Evolutionary conservation across 2,329 filamentous ascomycete genomes (phyloP), one percentile per base, ranked within the genome.

Genomic region (Arthrinium puccinioides): DNA sequence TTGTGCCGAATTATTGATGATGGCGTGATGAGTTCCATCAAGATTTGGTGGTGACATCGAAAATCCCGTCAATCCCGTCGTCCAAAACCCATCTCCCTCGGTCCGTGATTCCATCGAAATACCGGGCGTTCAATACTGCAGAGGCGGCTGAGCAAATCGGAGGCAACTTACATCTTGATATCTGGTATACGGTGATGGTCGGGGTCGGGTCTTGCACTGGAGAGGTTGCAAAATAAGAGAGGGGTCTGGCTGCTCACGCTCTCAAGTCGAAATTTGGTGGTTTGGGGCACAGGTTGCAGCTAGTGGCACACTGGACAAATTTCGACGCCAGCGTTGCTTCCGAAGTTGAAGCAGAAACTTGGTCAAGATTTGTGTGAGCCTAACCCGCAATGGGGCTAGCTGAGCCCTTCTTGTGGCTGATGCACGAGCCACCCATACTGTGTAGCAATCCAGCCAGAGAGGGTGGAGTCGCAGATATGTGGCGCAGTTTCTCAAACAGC

Each of bases 181-280:
- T 23, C 33, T 36, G 33, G 33, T 33, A 33, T 33, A 20, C 31
- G 31, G 20, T 33, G 31, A 36, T 36, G 33, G 33, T 36, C 33
- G 33, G 23, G 26, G 33, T 36, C 33, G 33, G 21, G 25, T 26
- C 33, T 36, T 33, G 21, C 24, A 21, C 20, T 33, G 21, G 31
- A 27, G 24, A 28, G 33, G 33, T 26, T 20, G 33, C 24, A 19
- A 36, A 36, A 36, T 23, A 24, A 23, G 33, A 25, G 33, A 36
- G 24, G 33, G 33, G 33, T 36, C 33, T 36, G 26, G 20, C 33
- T 26, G 18, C 23, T 26, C 23, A n/a, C n/a, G n/a, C 33, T 26
- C 33, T 36, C 33, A 36, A 25, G 19, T 33, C 33, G 33, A 28
- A 36, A 36, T 27, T 36, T 36, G 33, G 33, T 33, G 31, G 31